Evolutionary conservation across 2,329 filamentous ascomycete genomes (phyloP).

Genomic region (Apiospora pterosperma): DNA sequence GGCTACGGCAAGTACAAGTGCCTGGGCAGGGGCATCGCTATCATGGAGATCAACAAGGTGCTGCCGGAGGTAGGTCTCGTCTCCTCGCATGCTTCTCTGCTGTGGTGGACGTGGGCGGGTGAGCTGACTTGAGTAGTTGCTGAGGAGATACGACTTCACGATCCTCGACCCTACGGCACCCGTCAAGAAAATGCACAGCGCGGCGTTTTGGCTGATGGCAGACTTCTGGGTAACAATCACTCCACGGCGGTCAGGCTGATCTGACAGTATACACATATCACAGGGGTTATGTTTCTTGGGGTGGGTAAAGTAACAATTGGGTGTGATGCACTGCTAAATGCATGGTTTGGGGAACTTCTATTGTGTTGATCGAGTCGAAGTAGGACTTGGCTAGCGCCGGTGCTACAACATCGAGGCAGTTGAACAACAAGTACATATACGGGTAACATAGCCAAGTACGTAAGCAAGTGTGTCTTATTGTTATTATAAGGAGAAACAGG

Average conservation of each 20-base stretch:
- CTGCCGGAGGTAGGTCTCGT: background rate
- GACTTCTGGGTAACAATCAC: slow-evolving; percentile 32
- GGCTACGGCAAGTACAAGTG: slow-evolving; percentile 11
- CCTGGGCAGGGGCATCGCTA: slow-evolving; percentile 7
- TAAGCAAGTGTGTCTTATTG: too few relatives aligned
- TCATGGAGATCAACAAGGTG: slow-evolving; percentile 10
- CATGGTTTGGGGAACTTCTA: too few relatives aligned
- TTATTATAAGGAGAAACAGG: too few relatives aligned
- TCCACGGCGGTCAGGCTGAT: background rate
- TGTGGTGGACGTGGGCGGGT: background rate
- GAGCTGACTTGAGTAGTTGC: slow-evolving; percentile 17
- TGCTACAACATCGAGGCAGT: too few relatives aligned
- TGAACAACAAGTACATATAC: too few relatives aligned
- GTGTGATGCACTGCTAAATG: too few relatives aligned
- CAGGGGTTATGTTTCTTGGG: background rate
- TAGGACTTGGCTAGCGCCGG: too few relatives aligned
- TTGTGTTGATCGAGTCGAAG: too few relatives aligned
- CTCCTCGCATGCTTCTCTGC: background rate
- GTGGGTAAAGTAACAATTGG: background rate
- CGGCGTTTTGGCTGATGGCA: slow-evolving; percentile 31
- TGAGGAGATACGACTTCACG: slow-evolving; percentile 31
- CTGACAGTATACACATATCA: too few relatives aligned
- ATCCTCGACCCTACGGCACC: slow-evolving; percentile 29
- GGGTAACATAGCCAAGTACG: too few relatives aligned
- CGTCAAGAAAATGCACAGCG: slow-evolving; percentile 28